phyloP scores from a whole-genome alignment of 1,139 yeast species.

The Lodderomyces theae region DNA sequence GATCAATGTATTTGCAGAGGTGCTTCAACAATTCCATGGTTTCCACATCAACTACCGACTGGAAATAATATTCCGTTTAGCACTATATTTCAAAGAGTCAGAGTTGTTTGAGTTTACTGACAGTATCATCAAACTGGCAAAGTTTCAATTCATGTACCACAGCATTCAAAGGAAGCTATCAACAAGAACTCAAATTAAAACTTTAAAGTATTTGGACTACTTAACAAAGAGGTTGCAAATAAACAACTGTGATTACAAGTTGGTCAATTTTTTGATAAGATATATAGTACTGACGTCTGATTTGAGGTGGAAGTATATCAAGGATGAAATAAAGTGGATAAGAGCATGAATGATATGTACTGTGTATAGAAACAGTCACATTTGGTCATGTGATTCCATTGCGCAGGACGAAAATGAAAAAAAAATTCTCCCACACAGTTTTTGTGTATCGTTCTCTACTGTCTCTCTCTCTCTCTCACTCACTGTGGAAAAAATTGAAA shows the following conservation, averaged over 20 bases:
- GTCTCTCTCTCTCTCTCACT: not conserved
- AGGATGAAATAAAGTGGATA: conserved; percentile 2
- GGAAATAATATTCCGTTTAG: conserved; percentile 1
- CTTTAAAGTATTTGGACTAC: conserved; percentile 1
- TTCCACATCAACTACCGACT: not conserved
- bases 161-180: not conserved
- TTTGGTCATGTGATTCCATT: conserved; percentile 3
- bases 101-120: not conserved
- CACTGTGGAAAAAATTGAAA: not conserved
- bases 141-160: conserved; percentile 3
- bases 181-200: not conserved
- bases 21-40: not conserved
- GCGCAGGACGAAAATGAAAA: too few relatives aligned
- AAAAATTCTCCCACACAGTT: too few relatives aligned
- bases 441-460: not conserved
- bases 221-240: not conserved
- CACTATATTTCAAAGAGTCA: conserved; percentile 4
- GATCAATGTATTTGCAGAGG: not conserved
- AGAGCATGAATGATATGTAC: not conserved
- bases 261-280: conserved; percentile 3
- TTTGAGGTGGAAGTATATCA: conserved; percentile 2
- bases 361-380: conserved; percentile 1
- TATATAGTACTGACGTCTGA: conserved; percentile 2
- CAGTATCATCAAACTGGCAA: not conserved
- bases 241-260: not conserved